Conservation (phyloP, 805 yeast genomes). For the Maudiozyma barnettii region DNA sequence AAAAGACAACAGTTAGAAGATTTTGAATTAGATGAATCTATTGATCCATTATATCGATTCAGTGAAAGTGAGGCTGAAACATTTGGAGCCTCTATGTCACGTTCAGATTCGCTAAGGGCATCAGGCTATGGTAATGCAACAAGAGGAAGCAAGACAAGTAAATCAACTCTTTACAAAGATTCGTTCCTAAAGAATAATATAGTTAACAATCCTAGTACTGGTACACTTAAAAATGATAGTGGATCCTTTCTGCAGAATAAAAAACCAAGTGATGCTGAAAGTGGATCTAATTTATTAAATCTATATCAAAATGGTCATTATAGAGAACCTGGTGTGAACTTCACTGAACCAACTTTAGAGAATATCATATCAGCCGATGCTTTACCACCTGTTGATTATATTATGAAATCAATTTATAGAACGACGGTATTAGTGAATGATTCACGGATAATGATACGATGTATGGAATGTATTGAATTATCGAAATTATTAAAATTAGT, state of each 20-base stretch:
- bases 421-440: constrained; percentile 54
- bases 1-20: constrained; percentile 15
- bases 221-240: no score
- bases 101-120: neutral
- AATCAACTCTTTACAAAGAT: neutral
- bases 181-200: neutral
- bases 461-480: constrained; percentile 26
- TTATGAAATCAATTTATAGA: constrained; percentile 53
- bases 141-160: neutral
- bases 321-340: neutral
- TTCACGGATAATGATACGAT: constrained; percentile 43
- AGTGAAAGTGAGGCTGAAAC: neutral
- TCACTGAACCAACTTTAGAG: constrained; percentile 37
- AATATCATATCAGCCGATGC: constrained; percentile 47
- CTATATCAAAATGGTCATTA: neutral
- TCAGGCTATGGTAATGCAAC: neutral
- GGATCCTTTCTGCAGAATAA: neutral
- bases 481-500: constrained; percentile 18
- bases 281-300: neutral
- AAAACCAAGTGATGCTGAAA: neutral
- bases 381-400: constrained; percentile 44
- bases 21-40: constrained; percentile 17
- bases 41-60: constrained; percentile 24
- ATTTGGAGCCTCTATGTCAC: neutral
- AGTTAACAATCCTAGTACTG: neutral